Evolutionary conservation across 805 yeast species (phyloP).

Genomic region (Candida easanensis): DNA sequence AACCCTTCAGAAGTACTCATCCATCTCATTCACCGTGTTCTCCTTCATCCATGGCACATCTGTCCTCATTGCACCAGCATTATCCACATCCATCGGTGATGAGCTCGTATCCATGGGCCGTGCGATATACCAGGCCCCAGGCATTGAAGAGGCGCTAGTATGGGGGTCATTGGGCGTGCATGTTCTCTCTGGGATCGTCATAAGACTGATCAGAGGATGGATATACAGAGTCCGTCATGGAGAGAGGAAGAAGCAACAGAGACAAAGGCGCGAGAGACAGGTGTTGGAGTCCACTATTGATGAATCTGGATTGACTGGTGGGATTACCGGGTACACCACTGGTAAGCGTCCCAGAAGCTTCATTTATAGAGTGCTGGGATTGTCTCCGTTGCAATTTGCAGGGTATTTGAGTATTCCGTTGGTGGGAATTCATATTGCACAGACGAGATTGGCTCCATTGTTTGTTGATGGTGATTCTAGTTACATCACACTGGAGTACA

Average conservation of each 20-base stretch:
- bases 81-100: slow-evolving; percentile 43
- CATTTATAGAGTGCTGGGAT: slow-evolving; percentile 41
- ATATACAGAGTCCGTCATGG: slow-evolving; percentile 27
- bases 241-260: slow-evolving; percentile 16
- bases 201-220: slow-evolving; percentile 39
- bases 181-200: slow-evolving; percentile 47
- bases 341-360: slow-evolving; percentile 49
- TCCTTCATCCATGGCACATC: slow-evolving; percentile 55
- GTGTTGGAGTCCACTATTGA: slow-evolving; percentile 1
- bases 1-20: slow-evolving; percentile 54
- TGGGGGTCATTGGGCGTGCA: slow-evolving; percentile 48
- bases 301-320: slow-evolving; percentile 43
- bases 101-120: slow-evolving; percentile 60
- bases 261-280: slow-evolving; percentile 23
- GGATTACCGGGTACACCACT: slow-evolving; percentile 49
- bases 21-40: slow-evolving; percentile 55
- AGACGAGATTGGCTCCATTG: slow-evolving; percentile 50
- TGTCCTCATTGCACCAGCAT: slow-evolving; percentile 51
- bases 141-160: slow-evolving; percentile 47
- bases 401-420: slow-evolving; percentile 54
- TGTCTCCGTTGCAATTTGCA: slow-evolving; percentile 56
- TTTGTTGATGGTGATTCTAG: slow-evolving; percentile 63
- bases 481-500: slow-evolving; percentile 48
- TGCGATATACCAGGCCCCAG: slow-evolving; percentile 54
- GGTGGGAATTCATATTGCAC: slow-evolving; percentile 43